Evolutionary conservation across 2,329 filamentous ascomycete species (phyloP), one percentile per base, ranked within the genome.

Genomic region (Colletotrichum nymphaeae): DNA sequence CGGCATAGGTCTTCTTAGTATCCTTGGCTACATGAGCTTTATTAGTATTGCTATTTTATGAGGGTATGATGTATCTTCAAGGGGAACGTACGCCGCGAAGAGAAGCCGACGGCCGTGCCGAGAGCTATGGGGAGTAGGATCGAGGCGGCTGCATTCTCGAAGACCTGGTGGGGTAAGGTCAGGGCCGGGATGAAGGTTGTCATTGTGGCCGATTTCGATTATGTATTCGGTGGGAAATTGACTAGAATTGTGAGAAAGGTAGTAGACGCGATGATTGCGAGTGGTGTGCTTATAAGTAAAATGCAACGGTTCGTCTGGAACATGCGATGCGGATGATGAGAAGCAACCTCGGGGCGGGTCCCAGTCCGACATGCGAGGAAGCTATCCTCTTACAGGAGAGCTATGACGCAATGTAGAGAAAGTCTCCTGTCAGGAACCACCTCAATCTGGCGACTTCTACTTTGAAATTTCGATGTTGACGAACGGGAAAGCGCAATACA

Each of bases 131-230:
- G 95, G 1, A 97, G 86, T 52, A 97, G 88, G 74, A 97, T 90
- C 22, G 94, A 93, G 32, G 90, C 87, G 8, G 93, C 92, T 5
- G 94, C 91, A 80, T 90, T 92, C 78, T 91, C 88, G 82, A 97
- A 95, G 76, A 95, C 83, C 76, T 89, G 86, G 59, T 88, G 84
- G 2, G 95, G 94, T 22, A 97, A 87, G 26, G 93, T 95, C 75
- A 97, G 84, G 52, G 90, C 92, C n/a, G 93, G 92, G 73, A 97
- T 90, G 82, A 93, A 93, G 75, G 93, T 92, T 12, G 93, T 95
- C 94, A 97, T 97, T 57, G 74, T 88, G 82, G 63, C 35, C 28
- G 42, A 42, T 46, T 30, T 32, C 24, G 22, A 9, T 63, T 22
- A 14, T 7, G 8, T 9, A 28, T 9, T 11, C 12, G 26, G 42